phyloP scores from a whole-genome alignment of 2,329 filamentous ascomycete species.

The Dactylellina cionopaga region DNA sequence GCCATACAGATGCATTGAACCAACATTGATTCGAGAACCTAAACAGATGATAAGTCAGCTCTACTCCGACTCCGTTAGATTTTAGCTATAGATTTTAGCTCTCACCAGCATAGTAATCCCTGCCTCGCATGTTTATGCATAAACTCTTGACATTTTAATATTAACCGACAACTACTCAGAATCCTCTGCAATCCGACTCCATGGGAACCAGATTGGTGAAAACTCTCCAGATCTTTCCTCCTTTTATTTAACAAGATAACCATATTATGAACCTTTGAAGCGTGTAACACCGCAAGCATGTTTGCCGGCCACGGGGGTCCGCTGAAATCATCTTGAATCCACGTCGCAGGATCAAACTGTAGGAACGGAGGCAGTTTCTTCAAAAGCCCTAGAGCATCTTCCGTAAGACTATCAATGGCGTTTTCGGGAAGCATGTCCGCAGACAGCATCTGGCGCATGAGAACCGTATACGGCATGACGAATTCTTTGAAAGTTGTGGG shows the following conservation, averaged over 20 bases:
- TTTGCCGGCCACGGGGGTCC: slow-evolving; percentile 40
- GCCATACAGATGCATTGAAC: slow-evolving; percentile 48
- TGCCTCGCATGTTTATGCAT: slow-evolving; percentile 49
- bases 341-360: slow-evolving; percentile 40
- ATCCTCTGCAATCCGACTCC: slow-evolving; percentile 37
- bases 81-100: background rate
- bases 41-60: background rate
- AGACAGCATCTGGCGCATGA: slow-evolving; percentile 43
- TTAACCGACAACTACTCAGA: slow-evolving; percentile 36
- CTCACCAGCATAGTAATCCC: slow-evolving; percentile 39
- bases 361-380: slow-evolving; percentile 11
- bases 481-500: slow-evolving; percentile 41
- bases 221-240: slow-evolving; percentile 29
- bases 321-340: slow-evolving; percentile 34
- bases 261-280: slow-evolving; percentile 50
- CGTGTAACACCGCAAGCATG: slow-evolving; percentile 45
- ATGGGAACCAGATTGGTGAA: background rate
- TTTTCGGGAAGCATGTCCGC: slow-evolving; percentile 26
- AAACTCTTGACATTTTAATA: slow-evolving; percentile 48
- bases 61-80: background rate
- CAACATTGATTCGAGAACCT: slow-evolving; percentile 51
- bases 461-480: slow-evolving; percentile 45
- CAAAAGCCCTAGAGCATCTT: slow-evolving; percentile 19
- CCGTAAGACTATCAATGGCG: slow-evolving; percentile 25
- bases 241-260: slow-evolving; percentile 43